A percentile compares a stretch with the other conserved stretches of the same genome.
phyloP scores from a whole-genome alignment of 305 asterid genomes.

The Nicotiana rustica region DNA sequence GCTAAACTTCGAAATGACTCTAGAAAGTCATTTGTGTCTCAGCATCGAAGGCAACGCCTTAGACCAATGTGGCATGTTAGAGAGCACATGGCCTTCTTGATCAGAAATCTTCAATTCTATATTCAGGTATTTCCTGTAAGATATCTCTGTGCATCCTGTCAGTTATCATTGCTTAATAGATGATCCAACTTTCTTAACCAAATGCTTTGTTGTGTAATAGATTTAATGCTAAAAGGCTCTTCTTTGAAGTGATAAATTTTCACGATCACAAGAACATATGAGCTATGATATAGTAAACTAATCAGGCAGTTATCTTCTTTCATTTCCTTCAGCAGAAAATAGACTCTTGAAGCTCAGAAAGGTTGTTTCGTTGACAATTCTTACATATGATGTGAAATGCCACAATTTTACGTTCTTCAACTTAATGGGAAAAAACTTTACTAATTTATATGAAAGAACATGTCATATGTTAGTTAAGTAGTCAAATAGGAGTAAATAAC shows the following conservation, averaged over 20 bases:
- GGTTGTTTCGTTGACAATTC: neutral
- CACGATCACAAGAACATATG: neutral
- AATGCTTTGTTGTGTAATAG: neutral
- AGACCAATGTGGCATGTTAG: conserved; percentile 95
- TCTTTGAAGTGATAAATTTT: neutral
- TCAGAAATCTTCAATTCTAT: conserved; percentile 93
- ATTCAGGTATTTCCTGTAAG: conserved; percentile 67
- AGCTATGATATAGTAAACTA: neutral
- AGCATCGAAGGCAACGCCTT: conserved; percentile 76
- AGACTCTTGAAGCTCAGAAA: neutral
- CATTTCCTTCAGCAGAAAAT: conserved; percentile 13
- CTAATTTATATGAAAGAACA: neutral
- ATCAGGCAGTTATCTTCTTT: conserved; percentile 11
- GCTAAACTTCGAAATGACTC: conserved; percentile 64
- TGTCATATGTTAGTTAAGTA: too few relatives aligned
- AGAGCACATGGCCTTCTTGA: conserved; percentile 98
- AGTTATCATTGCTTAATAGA: conserved; percentile 20
- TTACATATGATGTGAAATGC: neutral
- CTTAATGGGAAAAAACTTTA: neutral
- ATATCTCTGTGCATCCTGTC: conserved; percentile 33
- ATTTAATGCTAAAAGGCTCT: neutral
- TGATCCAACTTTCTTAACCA: neutral
- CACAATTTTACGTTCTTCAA: neutral
- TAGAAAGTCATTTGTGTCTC: conserved; percentile 57
- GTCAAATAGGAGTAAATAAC: too few relatives aligned